phyloP scores from a whole-genome alignment of 768 basidiomycete species.

The Coprinopsis cinerea region DNA sequence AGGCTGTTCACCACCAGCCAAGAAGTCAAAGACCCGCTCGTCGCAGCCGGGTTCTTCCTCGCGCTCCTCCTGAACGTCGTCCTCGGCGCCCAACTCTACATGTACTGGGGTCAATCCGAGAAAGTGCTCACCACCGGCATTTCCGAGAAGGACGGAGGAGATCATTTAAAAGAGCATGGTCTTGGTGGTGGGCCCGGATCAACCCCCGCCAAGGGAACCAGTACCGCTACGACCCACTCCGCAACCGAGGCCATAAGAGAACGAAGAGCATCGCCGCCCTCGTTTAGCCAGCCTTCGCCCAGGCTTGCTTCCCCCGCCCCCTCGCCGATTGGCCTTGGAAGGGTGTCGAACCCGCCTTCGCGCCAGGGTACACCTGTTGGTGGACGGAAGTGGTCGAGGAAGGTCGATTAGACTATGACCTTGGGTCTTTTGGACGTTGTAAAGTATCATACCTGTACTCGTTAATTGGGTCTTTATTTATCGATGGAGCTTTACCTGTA shows the following conservation, averaged over 20 bases:
- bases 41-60: conserved; percentile 78
- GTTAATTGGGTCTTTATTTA: too few species aligned
- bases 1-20: conserved; percentile 89
- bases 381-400: background rate
- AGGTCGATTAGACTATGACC: conserved; percentile 2
- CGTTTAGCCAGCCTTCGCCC: background rate
- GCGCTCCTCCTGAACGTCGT: conserved; percentile 79
- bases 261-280: background rate
- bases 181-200: conserved; percentile 3
- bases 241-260: background rate
- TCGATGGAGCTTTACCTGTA: too few species aligned
- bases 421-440: too few species aligned
- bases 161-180: conserved; percentile 6
- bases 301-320: background rate
- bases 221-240: too few species aligned
- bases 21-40: conserved; percentile 78
- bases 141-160: background rate
- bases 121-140: background rate
- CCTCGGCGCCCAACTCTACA: conserved; percentile 79
- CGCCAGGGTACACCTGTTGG: background rate
- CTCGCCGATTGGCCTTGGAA: background rate
- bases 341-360: background rate
- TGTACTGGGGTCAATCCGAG: conserved; percentile 66
- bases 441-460: too few species aligned
- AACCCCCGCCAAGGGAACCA: conserved; percentile 5